Conservation (phyloP, 2,329 filamentous ascomycete genomes). For the Penicillium sumatraense region DNA sequence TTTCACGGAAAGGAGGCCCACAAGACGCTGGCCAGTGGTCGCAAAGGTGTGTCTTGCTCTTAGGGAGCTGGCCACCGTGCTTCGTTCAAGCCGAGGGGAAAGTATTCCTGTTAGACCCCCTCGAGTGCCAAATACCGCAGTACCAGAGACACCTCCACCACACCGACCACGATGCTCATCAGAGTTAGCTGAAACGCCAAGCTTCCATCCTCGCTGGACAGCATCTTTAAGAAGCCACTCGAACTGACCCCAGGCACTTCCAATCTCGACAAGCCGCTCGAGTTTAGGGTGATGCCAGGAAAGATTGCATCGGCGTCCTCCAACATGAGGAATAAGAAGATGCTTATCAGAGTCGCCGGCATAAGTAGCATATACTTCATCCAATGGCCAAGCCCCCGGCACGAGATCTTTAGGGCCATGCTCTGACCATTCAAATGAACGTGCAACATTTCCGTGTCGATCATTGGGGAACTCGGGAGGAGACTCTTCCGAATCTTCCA, state of each 20-base stretch:
- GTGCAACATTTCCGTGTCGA: conserved; percentile 15
- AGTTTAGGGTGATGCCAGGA: conserved; percentile 17
- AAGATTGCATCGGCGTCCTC: conserved; percentile 17
- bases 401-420: conserved; percentile 14
- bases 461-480: conserved; percentile 15
- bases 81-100: conserved; percentile 3
- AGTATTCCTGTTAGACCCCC: conserved; percentile 16
- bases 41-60: conserved; percentile 12
- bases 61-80: conserved; percentile 7
- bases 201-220: conserved; percentile 13
- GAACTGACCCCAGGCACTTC: conserved; percentile 18
- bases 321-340: conserved; percentile 18
- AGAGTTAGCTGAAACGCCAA: conserved; percentile 20
- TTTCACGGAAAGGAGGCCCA: conserved; percentile 4
- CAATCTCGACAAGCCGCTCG: conserved; percentile 16
- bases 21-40: conserved; percentile 16
- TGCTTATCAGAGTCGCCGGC: conserved; percentile 5
- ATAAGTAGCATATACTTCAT: conserved; percentile 17
- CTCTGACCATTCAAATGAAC: conserved; percentile 18
- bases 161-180: conserved; percentile 19
- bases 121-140: conserved; percentile 17
- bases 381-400: conserved; percentile 17
- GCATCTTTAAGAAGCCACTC: conserved; percentile 18
- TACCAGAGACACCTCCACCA: conserved; percentile 17
- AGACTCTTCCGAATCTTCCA: conserved; percentile 6